phyloP scores from a whole-genome alignment of 208 protist genomes.

The Phytomonas francai region DNA sequence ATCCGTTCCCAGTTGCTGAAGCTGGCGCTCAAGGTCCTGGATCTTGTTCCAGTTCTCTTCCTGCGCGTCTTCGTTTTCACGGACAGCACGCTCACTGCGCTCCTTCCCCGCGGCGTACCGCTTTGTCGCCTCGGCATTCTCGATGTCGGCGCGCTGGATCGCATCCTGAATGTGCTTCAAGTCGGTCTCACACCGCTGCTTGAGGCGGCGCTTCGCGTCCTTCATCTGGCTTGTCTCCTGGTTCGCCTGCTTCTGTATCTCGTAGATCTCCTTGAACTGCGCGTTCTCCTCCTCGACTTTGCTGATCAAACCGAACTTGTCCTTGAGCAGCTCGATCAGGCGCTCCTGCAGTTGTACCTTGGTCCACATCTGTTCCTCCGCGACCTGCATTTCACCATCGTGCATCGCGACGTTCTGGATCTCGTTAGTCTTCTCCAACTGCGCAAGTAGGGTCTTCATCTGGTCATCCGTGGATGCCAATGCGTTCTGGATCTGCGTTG shows the following conservation, averaged over 20 bases:
- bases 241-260: constrained; percentile 73
- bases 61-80: constrained; percentile 68
- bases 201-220: constrained; percentile 69
- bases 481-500: constrained; percentile 63
- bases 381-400: constrained; percentile 79
- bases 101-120: constrained; percentile 66
- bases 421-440: constrained; percentile 72
- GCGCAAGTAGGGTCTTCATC: constrained; percentile 69
- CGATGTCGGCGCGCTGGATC: constrained; percentile 73
- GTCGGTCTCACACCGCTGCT: constrained; percentile 66
- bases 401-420: constrained; percentile 75
- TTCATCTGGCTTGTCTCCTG: constrained; percentile 73
- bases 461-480: constrained; percentile 70
- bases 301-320: constrained; percentile 70
- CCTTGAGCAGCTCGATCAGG: constrained; percentile 65
- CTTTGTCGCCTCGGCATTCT: constrained; percentile 73
- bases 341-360: constrained; percentile 79
- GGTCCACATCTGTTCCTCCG: constrained; percentile 80
- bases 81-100: constrained; percentile 54
- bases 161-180: constrained; percentile 71
- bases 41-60: constrained; percentile 75
- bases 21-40: constrained; percentile 68
- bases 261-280: constrained; percentile 68
- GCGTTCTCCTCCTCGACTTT: constrained; percentile 76
- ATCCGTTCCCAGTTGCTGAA: constrained; percentile 69